Base-by-base conservation (phyloP, 2,329 filamentous ascomycete genomes). In the Scortechinia acanthostroma region DNA sequence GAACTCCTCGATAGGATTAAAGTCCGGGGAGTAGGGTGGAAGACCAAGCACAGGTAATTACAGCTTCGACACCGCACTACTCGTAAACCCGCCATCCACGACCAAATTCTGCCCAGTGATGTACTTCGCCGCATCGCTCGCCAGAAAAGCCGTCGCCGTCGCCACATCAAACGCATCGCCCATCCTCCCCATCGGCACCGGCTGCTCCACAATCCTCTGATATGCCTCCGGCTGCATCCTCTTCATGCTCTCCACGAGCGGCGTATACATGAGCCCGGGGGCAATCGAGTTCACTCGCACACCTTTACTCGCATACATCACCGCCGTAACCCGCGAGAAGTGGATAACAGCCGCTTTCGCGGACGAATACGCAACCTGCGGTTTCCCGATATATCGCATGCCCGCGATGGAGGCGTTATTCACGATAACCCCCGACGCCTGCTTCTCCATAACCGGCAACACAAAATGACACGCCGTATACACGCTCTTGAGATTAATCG, bases 91-190 rank as follows among this genome's bases (percentile, higher is more conserved):
- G 0, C 69, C 70, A 55, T 73, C 70, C 3, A 73, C 64, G 10
- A 76, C 63, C 50, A 76, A 58, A 53, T 70, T 68, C 53, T 73
- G 68, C 1, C 78, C 79, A 1, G 77, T 83, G 3, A 83, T 71
- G 54, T 83, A 83, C 25, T 62, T 66, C 2, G 77, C 74, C 49
- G 79, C 75, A 42, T 75, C 69, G 25, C 74, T 78, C 2, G 68
- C 77, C 45, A 83, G 61, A 50, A 80, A 83, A 13, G 75, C 53
- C 3, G 69, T 75, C 1, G 75, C 68, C 55, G 76, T 69, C 0
- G 76, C 74, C 3, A 82, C 73, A 56, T 83, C 79, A 62, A 73
- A 76, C 0, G 76, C 72, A 54, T 75, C 71, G 0, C 77, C 77
- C 69, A 82, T 80, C 23, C 59, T 63, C 0, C 76, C 76, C 64